Base-by-base conservation (phyloP, 495 filamentous ascomycete species). In the Aspergillus bridgeri region DNA sequence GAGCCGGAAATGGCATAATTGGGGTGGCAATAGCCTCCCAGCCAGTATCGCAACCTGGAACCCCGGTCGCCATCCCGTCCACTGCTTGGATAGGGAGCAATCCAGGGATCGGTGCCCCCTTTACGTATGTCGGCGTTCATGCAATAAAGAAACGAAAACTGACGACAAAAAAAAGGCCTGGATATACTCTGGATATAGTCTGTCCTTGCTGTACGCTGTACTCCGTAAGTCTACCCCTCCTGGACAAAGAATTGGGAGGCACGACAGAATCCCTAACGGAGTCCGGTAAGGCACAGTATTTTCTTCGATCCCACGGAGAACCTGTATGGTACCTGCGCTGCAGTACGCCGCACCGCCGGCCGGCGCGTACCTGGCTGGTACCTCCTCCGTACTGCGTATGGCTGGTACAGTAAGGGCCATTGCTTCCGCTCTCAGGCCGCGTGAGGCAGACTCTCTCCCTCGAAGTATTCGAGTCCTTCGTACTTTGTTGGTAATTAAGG, bases 341-440 rank as follows among this genome's bases (percentile, higher is more conserved):
- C 33, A 38, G 33, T 38, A 38, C 33, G 33, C 6, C 8, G 48
- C 29, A 50, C 48, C 48, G 29, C 48, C 21, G 33, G 13, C 17
- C 2, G 19, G 22, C 23, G 23, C 2, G 22, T 49, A 49, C 47
- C 19, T 49, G 13, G 15, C 4, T 52, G 6, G 9, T 29, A 20
- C 24, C 22, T 17, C n/a, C 3, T 25, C 2, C 11, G 47, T 50
- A 46, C 43, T 7, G 27, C 6, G 25, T 4, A 3, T 27, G 25
- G 25, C 25, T 27, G 25, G 27, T 61, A 54, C 63, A 66, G 64
- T 66, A 66, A 66, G 64, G 64, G 63, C 48, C 50, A 56, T 43
- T 50, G 51, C 25, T 43, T 53, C 23, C 50, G 51, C 60, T 56
- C 60, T 63, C 56, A 66, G 64, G 60, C 60, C 58, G 58, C 60